Conservation (phyloP, 2,329 filamentous ascomycete species). For the Xenoacremonium recifei region DNA sequence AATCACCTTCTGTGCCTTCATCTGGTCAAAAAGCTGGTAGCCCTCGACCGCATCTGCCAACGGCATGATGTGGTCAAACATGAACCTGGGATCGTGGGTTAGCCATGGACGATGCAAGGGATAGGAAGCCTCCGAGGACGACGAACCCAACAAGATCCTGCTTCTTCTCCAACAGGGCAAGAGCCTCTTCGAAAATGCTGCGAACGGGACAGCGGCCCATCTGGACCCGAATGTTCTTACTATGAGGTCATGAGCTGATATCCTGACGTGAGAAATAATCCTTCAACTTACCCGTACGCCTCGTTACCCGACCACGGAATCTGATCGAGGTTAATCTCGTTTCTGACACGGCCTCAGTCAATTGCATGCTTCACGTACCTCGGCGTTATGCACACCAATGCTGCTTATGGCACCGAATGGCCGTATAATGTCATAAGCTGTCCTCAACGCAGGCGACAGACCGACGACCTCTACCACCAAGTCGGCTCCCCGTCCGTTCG, state of each 20-base stretch:
- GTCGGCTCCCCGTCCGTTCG: slow-evolving; percentile 80
- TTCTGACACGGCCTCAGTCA: neutral
- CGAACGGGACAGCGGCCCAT: slow-evolving; percentile 77
- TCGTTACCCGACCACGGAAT: slow-evolving; percentile 66
- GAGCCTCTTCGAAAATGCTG: slow-evolving; percentile 64
- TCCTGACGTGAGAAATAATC: slow-evolving; percentile 5
- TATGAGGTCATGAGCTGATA: slow-evolving; percentile 27
- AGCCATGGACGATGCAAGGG: neutral
- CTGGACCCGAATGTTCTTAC: slow-evolving; percentile 70
- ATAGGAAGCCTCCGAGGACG: neutral
- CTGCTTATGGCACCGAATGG: slow-evolving; percentile 73
- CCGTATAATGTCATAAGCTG: slow-evolving; percentile 68
- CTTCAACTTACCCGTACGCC: slow-evolving; percentile 50
- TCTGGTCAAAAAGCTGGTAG: slow-evolving; percentile 70
- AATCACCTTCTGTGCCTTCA: slow-evolving; percentile 72
- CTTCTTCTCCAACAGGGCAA: slow-evolving; percentile 63
- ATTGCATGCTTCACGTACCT: slow-evolving; percentile 47
- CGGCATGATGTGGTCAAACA: slow-evolving; percentile 75
- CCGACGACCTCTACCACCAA: slow-evolving; percentile 80
- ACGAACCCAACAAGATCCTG: slow-evolving; percentile 65
- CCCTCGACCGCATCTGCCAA: slow-evolving; percentile 64
- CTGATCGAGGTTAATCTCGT: slow-evolving; percentile 33
- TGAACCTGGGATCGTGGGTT: slow-evolving; percentile 53
- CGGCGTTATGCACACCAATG: slow-evolving; percentile 73
- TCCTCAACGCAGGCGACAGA: slow-evolving; percentile 64